These are phyloP conservation scores for Aureobasidium sp. DNA, from an alignment of 2,329 filamentous ascomycete species.

Conservation along the genomic window DNA sequence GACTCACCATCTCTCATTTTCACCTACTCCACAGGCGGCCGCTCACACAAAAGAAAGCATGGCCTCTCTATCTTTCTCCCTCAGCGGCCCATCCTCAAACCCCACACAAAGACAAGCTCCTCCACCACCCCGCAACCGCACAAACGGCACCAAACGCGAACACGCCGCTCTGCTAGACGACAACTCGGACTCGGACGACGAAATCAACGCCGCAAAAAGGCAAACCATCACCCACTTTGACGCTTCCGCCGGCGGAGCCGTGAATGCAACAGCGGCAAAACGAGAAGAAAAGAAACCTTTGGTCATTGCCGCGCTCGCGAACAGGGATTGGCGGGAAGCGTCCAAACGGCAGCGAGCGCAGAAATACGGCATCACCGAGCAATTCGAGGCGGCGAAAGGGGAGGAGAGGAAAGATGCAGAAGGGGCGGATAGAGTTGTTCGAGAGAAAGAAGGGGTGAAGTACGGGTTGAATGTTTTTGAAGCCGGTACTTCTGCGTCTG, in stretches of 20 bases:
- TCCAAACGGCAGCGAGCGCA: constrained; percentile 38
- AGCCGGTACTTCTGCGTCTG: constrained; percentile 22
- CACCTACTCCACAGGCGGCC: background rate
- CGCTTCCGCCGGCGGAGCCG: constrained; percentile 43
- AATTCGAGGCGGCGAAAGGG: constrained; percentile 31
- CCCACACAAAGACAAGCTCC: background rate
- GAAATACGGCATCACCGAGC: constrained; percentile 54
- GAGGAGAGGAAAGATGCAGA: background rate
- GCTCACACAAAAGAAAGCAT: background rate
- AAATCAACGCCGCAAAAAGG: constrained; percentile 40
- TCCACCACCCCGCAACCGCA: background rate
- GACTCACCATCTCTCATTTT: background rate
- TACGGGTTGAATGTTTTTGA: constrained; percentile 37
- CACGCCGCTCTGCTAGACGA: constrained; percentile 32
- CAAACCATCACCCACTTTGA: constrained; percentile 52
- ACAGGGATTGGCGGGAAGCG: constrained; percentile 58
- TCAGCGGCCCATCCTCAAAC: background rate
- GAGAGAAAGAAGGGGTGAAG: constrained; percentile 31
- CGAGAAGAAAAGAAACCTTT: constrained; percentile 37
- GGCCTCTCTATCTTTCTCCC: constrained; percentile 12
- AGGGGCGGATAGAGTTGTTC: constrained; percentile 23
- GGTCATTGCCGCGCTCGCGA: constrained; percentile 53
- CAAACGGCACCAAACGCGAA: constrained; percentile 34
- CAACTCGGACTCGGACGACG: constrained; percentile 50
- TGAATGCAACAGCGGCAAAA: constrained; percentile 34